Evolutionary conservation across 495 filamentous ascomycete species (phyloP), one percentile per base, ranked within the genome.

Genomic region (Tetracladium setigerum): DNA sequence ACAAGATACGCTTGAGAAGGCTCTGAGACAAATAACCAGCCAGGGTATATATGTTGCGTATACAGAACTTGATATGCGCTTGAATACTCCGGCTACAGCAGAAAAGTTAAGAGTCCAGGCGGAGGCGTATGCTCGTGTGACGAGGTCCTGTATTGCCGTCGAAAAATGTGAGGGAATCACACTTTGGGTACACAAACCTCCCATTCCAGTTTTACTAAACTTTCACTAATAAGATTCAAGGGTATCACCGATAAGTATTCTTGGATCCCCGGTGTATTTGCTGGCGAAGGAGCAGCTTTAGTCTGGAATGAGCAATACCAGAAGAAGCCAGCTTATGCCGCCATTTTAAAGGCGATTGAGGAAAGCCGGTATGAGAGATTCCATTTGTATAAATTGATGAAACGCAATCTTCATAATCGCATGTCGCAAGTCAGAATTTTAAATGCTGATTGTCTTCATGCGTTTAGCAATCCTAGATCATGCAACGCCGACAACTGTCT

Each of bases 101-200:
- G 32, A n/a, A 9, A n/a, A 39, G 9, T 39, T 39, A 16, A 39
- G n/a, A n/a, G n/a, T n/a, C n/a, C n/a, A n/a, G n/a, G n/a, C n/a
- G 12, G 37, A 39, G 15, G 7, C 8, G 7, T 39, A 39, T 16
- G 37, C 8, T 39, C 7, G 37, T 9, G 8, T 39, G 8, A 16
- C 15, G 12, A 62, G 57, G 19, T 77, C 79, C 0, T 87, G 84
- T 52, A 53, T 77, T 13, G 66, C 70, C 44, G 68, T 74, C 0
- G 45, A 64, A 14, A 8, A 16, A 39, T 88, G 84, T 53, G 69
- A 82, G 3, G 83, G 81, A 1, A 67, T 86, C 30, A 86, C 79
- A 8, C 65, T 81, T 31, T 86, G 82, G 83, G 82, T 68, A 36
- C 67, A 62, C 44, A 24, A 43, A 44, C 45, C 42, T 31, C n/a